These are phyloP conservation scores for Fusarium proliferatum DNA, from an alignment of 2,329 filamentous ascomycete genomes.

Conservation along the genomic window DNA sequence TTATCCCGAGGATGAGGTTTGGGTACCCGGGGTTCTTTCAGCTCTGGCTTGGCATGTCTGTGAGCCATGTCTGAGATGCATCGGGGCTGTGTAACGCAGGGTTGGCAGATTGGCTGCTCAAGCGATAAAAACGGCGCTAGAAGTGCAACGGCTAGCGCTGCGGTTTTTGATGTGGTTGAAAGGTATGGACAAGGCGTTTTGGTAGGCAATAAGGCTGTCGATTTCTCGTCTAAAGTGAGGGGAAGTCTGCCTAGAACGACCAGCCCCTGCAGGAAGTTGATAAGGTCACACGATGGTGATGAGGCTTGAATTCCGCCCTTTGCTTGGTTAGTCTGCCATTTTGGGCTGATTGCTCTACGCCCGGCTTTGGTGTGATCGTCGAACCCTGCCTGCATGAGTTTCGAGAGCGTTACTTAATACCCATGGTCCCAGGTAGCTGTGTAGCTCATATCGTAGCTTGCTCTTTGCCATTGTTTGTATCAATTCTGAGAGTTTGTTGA, in stretches of 20 bases:
- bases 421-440: constrained; percentile 22
- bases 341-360: constrained; percentile 29
- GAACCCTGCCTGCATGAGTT: constrained; percentile 6
- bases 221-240: constrained; percentile 9
- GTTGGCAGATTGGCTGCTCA: constrained; percentile 25
- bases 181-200: constrained; percentile 37
- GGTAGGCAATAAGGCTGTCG: constrained; percentile 25
- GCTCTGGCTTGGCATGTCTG: constrained; percentile 34
- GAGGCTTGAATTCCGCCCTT: constrained; percentile 18
- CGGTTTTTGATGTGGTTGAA: constrained; percentile 14
- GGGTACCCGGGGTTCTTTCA: constrained; percentile 26
- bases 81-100: constrained; percentile 41
- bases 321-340: constrained; percentile 10
- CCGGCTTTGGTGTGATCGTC: constrained; percentile 36
- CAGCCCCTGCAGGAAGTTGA: not conserved
- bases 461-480: constrained; percentile 2
- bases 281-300: constrained; percentile 33
- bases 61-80: constrained; percentile 10
- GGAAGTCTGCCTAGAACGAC: constrained; percentile 26
- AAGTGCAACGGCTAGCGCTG: constrained; percentile 20
- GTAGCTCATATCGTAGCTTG: not conserved
- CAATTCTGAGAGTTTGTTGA: not conserved
- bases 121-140: constrained; percentile 29
- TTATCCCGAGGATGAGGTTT: constrained; percentile 17
- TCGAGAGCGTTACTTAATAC: constrained; percentile 42